Evolutionary conservation across 805 yeast species (phyloP).

Genomic region (Suhomyces sp.): DNA sequence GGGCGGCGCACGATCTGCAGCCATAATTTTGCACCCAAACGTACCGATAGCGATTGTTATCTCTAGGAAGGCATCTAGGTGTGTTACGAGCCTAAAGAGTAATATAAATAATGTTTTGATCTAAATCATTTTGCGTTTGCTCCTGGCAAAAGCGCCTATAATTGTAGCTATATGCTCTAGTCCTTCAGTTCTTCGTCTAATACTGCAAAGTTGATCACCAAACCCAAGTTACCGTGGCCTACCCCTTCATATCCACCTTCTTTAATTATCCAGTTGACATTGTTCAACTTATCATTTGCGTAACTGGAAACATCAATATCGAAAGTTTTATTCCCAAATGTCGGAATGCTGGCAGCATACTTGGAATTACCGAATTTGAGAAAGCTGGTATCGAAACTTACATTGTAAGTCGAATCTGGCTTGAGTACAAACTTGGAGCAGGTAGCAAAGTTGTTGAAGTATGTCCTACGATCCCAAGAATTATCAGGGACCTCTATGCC

Average conservation of each 20-base stretch:
- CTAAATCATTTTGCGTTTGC: not conserved
- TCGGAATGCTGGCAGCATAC: constrained; percentile 53
- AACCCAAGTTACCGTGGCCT: constrained; percentile 30
- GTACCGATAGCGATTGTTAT: not conserved
- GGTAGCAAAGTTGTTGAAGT: constrained; percentile 37
- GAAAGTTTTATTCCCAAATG: constrained; percentile 41
- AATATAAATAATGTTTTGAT: not conserved
- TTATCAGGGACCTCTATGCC: constrained; percentile 28
- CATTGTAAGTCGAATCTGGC: constrained; percentile 35
- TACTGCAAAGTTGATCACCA: constrained; percentile 37
- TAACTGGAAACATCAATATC: constrained; percentile 42
- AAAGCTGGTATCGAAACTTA: constrained; percentile 56
- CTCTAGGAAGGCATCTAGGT: not conserved
- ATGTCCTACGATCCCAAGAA: constrained; percentile 40
- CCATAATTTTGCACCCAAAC: not conserved
- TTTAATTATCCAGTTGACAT: constrained; percentile 47
- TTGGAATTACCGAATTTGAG: constrained; percentile 49
- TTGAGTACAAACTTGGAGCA: constrained; percentile 42
- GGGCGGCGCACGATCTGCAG: not conserved
- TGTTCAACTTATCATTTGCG: constrained; percentile 43
- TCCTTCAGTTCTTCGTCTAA: constrained; percentile 25
- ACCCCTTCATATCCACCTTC: constrained; percentile 32
- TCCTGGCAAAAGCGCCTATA: not conserved
- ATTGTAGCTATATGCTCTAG: not conserved
- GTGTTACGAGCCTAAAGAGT: not conserved